These are phyloP conservation scores for Metschnikowia drakensbergensis DNA, from an alignment of 805 yeast species.

Conservation along the genomic window DNA sequence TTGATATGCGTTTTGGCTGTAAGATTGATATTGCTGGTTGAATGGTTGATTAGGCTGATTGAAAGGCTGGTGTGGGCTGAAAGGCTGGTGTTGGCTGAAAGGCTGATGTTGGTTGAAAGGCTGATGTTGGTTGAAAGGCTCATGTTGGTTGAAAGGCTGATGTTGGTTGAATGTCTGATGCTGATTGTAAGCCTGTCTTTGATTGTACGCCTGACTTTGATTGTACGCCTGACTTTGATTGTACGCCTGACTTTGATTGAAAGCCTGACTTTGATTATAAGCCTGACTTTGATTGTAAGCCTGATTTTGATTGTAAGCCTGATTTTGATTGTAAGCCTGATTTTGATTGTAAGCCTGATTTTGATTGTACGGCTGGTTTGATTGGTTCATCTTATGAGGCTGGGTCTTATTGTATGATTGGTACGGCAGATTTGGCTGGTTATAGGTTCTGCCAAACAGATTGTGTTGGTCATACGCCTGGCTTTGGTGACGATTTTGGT, in stretches of 20 bases:
- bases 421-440: neutral
- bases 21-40: neutral
- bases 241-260: neutral
- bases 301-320: neutral
- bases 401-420: neutral
- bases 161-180: neutral
- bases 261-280: neutral
- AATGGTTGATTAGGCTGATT: neutral
- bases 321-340: neutral
- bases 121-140: neutral
- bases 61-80: neutral
- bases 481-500: neutral
- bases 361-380: neutral
- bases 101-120: neutral
- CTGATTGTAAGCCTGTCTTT: neutral
- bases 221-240: neutral
- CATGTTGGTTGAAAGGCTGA: neutral
- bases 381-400: neutral
- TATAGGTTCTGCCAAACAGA: too few species aligned
- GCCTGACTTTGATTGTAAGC: too few species aligned
- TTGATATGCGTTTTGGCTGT: neutral
- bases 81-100: neutral
- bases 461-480: too few species aligned
- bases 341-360: neutral
- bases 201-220: too few species aligned